Percentiles rank a stretch among this genome's conserved stretches.
These are phyloP conservation scores for Trypanosomatidae sp. DNA, from an alignment of 208 protist species.

Conservation along the genomic window DNA sequence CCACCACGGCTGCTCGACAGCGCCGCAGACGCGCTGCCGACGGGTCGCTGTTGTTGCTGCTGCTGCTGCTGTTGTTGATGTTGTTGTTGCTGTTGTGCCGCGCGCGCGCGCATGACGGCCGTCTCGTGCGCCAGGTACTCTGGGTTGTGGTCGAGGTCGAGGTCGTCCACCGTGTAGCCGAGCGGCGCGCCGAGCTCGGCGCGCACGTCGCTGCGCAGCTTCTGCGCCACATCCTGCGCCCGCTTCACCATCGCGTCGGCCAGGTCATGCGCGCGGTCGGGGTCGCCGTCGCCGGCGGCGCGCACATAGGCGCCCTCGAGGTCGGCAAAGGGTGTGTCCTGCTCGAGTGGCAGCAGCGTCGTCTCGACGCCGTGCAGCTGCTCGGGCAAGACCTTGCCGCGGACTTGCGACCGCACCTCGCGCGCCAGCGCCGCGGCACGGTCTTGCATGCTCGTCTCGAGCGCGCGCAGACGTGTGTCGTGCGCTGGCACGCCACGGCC, in stretches of 20 bases:
- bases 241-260: constrained; percentile 53
- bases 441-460: constrained; percentile 58
- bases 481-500: constrained; percentile 13
- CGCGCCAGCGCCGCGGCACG: constrained; percentile 35
- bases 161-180: constrained; percentile 45
- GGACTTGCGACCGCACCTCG: constrained; percentile 28
- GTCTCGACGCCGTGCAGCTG: constrained; percentile 28
- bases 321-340: constrained; percentile 56
- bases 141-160: constrained; percentile 34
- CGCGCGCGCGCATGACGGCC: constrained; percentile 22
- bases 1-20: too few species aligned
- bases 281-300: constrained; percentile 36
- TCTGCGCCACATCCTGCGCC: constrained; percentile 34
- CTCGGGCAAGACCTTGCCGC: constrained; percentile 17
- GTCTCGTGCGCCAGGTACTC: constrained; percentile 39
- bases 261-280: constrained; percentile 23
- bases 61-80: not conserved
- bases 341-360: constrained; percentile 42
- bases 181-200: constrained; percentile 30
- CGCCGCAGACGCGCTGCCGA: not conserved
- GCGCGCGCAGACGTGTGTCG: constrained; percentile 20
- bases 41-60: not conserved
- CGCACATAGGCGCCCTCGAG: constrained; percentile 48
- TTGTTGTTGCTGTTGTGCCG: constrained; percentile 16
- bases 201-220: constrained; percentile 49